Conservation (phyloP, 495 filamentous ascomycete species). For the Tuber brumale region DNA sequence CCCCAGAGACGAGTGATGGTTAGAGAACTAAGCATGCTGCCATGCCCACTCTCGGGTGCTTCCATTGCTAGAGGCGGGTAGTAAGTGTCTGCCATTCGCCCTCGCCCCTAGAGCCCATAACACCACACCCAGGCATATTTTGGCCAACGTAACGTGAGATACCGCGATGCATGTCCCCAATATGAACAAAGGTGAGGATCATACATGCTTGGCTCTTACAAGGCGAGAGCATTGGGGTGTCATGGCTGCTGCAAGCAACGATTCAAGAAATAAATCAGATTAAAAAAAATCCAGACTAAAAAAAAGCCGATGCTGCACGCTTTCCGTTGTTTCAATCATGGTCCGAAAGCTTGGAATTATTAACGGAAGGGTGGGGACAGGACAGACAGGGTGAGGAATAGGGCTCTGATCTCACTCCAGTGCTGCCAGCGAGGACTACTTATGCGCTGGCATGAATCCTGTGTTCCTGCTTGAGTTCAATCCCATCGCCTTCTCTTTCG, state of each 20-base stretch:
- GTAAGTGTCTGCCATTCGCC: constrained; percentile 22
- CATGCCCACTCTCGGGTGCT: constrained; percentile 19
- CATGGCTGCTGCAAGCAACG: constrained; percentile 31
- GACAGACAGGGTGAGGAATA: constrained; percentile 32
- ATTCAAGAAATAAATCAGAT: constrained; percentile 3
- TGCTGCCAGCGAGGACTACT: constrained; percentile 38
- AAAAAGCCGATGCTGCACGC: constrained; percentile 36
- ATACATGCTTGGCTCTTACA: constrained; percentile 30
- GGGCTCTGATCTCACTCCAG: constrained; percentile 34
- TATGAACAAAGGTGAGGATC: constrained; percentile 30
- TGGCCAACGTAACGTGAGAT: constrained; percentile 30
- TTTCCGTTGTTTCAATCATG: constrained; percentile 38
- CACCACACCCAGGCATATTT: constrained; percentile 19
- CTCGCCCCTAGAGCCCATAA: constrained; percentile 28
- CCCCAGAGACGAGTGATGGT: constrained; percentile 30
- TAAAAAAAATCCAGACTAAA: constrained; percentile 20
- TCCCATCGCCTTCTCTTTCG: constrained; percentile 37
- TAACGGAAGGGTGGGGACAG: constrained; percentile 35
- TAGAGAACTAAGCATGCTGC: constrained; percentile 27
- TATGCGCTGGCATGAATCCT: constrained; percentile 40
- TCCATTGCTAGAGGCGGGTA: constrained; percentile 28
- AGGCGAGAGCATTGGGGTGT: constrained; percentile 17
- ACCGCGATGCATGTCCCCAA: constrained; percentile 29
- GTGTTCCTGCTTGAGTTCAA: constrained; percentile 39
- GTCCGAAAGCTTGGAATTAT: constrained; percentile 34